Percentiles rank a stretch among this genome's conserved stretches.
Conservation (phyloP, 305 asterid genomes). For the Fraxinus floribunda region DNA sequence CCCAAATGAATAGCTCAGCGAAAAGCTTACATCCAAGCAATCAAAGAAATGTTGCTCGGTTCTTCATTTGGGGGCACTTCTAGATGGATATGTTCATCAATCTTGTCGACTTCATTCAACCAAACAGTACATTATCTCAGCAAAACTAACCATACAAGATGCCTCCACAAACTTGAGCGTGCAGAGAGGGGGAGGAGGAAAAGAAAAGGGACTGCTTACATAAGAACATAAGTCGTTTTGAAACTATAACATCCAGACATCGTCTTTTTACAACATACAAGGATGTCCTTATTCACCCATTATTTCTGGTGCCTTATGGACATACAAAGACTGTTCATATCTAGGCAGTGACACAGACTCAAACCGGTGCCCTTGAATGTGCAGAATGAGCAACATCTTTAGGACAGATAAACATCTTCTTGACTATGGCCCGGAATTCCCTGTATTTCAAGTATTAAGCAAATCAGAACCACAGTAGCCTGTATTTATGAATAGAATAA, state of each 20-base stretch:
- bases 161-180: neutral
- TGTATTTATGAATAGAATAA: neutral
- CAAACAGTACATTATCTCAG: too few species aligned
- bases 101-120: too few species aligned
- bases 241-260: neutral
- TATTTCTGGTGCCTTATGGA: neutral
- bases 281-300: neutral
- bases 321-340: neutral
- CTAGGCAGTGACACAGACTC: neutral
- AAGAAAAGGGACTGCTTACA: neutral
- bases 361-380: neutral
- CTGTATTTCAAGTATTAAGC: neutral
- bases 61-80: neutral
- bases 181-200: neutral
- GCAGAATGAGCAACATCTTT: neutral
- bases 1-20: neutral
- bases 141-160: neutral
- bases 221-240: neutral
- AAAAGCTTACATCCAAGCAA: neutral
- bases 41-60: neutral
- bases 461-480: neutral
- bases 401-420: slow-evolving; percentile 4
- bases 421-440: slow-evolving; percentile 1
- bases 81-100: too few species aligned
- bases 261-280: neutral